These are phyloP conservation scores for Pythium guiyangense DNA, from an alignment of 352 stramenopile genomes.

Conservation along the genomic window DNA sequence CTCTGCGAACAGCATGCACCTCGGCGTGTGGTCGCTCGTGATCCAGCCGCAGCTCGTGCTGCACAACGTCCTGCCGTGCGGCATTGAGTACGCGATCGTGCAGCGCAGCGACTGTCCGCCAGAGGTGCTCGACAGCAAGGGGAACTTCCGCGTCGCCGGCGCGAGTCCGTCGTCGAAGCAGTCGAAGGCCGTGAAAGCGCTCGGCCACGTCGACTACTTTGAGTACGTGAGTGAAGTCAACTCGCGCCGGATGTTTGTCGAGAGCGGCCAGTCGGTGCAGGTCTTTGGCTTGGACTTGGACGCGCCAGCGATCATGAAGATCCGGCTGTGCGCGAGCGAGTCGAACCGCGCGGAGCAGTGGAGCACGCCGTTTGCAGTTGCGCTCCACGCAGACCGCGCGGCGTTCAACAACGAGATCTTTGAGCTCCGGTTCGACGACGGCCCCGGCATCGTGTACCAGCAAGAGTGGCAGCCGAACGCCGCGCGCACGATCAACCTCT, in stretches of 20 bases:
- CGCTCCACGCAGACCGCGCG: slow-evolving; percentile 40
- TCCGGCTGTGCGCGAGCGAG: slow-evolving; percentile 62
- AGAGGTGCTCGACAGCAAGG: slow-evolving; percentile 51
- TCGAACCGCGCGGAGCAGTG: slow-evolving; percentile 40
- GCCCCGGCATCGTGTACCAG: slow-evolving; percentile 58
- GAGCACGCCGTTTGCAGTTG: slow-evolving; percentile 61
- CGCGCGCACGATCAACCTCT: slow-evolving; percentile 61
- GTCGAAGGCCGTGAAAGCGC: slow-evolving; percentile 36
- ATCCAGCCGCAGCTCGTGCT: slow-evolving; percentile 80
- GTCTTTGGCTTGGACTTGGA: slow-evolving; percentile 81
- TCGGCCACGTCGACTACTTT: slow-evolving; percentile 66
- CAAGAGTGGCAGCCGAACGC: slow-evolving; percentile 60
- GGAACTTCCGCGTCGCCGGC: slow-evolving; percentile 40
- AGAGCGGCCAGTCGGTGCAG: slow-evolving; percentile 78
- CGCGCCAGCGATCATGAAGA: slow-evolving; percentile 66
- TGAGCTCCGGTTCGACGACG: slow-evolving; percentile 58
- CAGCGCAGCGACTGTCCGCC: slow-evolving; percentile 65
- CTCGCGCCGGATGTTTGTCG: slow-evolving; percentile 63
- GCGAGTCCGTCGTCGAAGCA: slow-evolving; percentile 34
- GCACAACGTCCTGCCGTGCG: slow-evolving; percentile 79
- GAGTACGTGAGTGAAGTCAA: slow-evolving; percentile 77
- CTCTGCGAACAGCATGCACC: slow-evolving; percentile 44
- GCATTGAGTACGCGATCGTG: slow-evolving; percentile 81
- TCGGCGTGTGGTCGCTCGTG: slow-evolving; percentile 72
- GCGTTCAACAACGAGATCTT: slow-evolving; percentile 51